Base-by-base conservation (phyloP, 495 filamentous ascomycete species). In the Penicillium coprophilum region DNA sequence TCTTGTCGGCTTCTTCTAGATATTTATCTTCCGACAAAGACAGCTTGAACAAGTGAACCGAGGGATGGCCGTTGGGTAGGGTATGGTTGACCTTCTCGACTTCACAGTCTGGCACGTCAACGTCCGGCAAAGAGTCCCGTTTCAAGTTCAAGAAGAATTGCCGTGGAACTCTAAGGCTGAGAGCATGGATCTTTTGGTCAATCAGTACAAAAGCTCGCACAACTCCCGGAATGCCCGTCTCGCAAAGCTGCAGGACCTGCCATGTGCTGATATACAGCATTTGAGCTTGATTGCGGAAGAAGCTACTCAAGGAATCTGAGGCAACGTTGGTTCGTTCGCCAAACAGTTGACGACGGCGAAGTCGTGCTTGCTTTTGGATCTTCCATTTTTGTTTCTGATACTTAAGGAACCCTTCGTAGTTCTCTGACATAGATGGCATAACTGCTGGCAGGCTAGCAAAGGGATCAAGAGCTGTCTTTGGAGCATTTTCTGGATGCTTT, bases 381-480 rank as follows among this genome's bases (percentile, higher is more conserved):
- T 91, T 96, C 94, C 94, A 99, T 69, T 99, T 99, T 73, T 91
- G 84, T 72, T 99, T 99, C 66, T 99, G 94, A 64, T 99, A 99
- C 67, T 87, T 81, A 45, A 99, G 73, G 77, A 96, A 99, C 0
- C 84, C 91, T 21, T 81, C 73, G 56, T 99, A 99, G 71, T 99
- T 90, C 40, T 94, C 86, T 0, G 84, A 86, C 23, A 92, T 90
- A 9, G 79, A 82, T 19, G 94, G 95, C 90, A 97, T 97, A 48
- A 80, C 81, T 32, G 87, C 81, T 0, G 94, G 94, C 5, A 99
- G 82, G 54, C 80, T 85, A 21, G 92, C 87, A 65, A 89, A 96
- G 6, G 92, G 92, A 66, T 97, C 89, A 5, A 79, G 70, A 7
- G 81, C 82, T 31, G 85, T 81, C 41, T 81, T 82, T 13, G 77